Evolutionary conservation across 768 basidiomycete species (phyloP).

Genomic region (Hericium rajendrae): DNA sequence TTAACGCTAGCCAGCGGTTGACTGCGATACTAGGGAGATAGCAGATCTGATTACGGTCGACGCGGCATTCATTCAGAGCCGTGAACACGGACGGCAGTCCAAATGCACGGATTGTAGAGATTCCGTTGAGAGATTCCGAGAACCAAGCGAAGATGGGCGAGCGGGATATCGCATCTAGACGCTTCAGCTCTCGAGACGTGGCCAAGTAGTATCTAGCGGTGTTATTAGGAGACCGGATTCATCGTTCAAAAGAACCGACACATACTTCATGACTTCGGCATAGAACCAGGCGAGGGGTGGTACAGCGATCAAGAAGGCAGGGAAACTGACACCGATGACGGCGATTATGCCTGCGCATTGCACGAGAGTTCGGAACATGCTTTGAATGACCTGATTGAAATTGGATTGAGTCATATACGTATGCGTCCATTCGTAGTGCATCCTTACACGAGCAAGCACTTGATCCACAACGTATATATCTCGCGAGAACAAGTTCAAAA

Average conservation of each 20-base stretch:
- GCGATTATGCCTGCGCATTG: slow-evolving; percentile 48
- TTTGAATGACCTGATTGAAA: slow-evolving; percentile 45
- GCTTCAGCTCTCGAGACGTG: slow-evolving; percentile 81
- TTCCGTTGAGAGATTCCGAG: slow-evolving; percentile 64
- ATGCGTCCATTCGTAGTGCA: not conserved
- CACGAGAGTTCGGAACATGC: slow-evolving; percentile 55
- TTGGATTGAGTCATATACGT: not conserved
- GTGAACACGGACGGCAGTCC: slow-evolving; percentile 60
- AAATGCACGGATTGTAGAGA: slow-evolving; percentile 80
- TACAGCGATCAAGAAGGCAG: slow-evolving; percentile 68
- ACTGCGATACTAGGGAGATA: slow-evolving; percentile 51
- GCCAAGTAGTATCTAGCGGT: slow-evolving; percentile 71
- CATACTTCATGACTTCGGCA: slow-evolving; percentile 67
- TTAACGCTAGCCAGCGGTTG: slow-evolving; percentile 78
- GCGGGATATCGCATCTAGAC: slow-evolving; percentile 79
- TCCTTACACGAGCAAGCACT: slow-evolving; percentile 52
- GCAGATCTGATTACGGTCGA: slow-evolving; percentile 82
- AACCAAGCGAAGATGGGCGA: slow-evolving; percentile 91
- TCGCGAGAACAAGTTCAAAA: slow-evolving; percentile 85
- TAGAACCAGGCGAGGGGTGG: slow-evolving; percentile 77
- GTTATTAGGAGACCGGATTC: not conserved
- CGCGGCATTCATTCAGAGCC: slow-evolving; percentile 55
- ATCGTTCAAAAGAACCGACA: not conserved
- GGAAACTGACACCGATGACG: slow-evolving; percentile 78
- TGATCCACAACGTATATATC: slow-evolving; percentile 86